Evolutionary conservation across 768 basidiomycete genomes (phyloP).

Genomic region (Pholiota conissans): DNA sequence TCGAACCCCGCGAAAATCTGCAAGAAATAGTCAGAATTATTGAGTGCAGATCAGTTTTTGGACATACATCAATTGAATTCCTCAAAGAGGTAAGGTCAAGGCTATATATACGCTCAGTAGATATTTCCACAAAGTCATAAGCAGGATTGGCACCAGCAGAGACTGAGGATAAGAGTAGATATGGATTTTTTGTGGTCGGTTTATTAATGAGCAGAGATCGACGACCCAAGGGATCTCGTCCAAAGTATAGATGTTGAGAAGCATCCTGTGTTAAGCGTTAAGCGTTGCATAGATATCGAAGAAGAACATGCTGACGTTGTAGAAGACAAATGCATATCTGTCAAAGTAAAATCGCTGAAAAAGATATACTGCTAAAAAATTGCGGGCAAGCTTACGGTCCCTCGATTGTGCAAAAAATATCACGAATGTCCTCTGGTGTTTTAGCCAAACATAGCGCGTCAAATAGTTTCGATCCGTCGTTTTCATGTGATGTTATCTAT

Average conservation of each 20-base stretch:
- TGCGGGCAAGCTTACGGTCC: conserved; percentile 65
- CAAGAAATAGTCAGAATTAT: background rate
- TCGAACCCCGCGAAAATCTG: conserved; percentile 6
- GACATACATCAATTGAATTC: conserved; percentile 4
- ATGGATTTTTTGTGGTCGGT: conserved; percentile 47
- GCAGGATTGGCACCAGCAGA: conserved; percentile 47
- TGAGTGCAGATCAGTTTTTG: background rate
- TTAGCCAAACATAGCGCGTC: conserved; percentile 30
- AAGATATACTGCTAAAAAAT: background rate
- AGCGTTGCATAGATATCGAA: background rate
- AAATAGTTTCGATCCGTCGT: conserved; percentile 66
- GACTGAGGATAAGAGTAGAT: conserved; percentile 66
- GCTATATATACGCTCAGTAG: conserved; percentile 56
- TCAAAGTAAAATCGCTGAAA: conserved; percentile 2
- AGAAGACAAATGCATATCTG: conserved; percentile 83
- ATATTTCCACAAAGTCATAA: conserved; percentile 62
- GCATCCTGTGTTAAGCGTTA: conserved; percentile 32
- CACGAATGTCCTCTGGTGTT: conserved; percentile 42
- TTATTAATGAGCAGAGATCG: conserved; percentile 78
- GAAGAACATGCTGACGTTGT: conserved; percentile 51
- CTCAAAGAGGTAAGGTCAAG: conserved; percentile 40
- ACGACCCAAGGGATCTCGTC: conserved; percentile 81
- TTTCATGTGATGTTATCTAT: conserved; percentile 61
- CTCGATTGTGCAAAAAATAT: conserved; percentile 62
- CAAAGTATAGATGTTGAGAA: conserved; percentile 61